Evolutionary conservation across 495 filamentous ascomycete genomes (phyloP), one percentile per base, ranked within the genome.

Genomic region (Penicillium simplicissimum): DNA sequence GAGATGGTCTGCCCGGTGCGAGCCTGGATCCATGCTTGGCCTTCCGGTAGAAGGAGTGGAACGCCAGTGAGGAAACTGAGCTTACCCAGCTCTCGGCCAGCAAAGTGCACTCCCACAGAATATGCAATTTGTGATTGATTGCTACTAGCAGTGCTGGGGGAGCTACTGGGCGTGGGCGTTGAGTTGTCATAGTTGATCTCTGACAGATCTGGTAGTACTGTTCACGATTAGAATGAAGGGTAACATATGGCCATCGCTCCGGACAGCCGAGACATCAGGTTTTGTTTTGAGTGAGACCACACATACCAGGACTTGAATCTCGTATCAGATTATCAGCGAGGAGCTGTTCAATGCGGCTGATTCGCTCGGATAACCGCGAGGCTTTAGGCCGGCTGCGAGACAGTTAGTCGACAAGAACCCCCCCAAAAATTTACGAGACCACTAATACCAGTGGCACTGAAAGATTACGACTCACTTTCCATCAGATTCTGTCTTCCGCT

Each of bases 21-120:
- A 21, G 78, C 68, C 35, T 74, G 68, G 36, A 84, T 76, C 79
- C 79, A 82, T 60, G 72, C 64, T 52, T 74, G 77, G 1, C 80
- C 79, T 36, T 80, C 77, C 1, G 72, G 70, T 0, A 81, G 71
- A 35, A 84, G 67, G 33, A 80, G 73, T 11, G 80, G 81, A 9
- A 82, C 74, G 8, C 79, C 79, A 1, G 77, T 79, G 52, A 79
- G 73, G 40, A 76, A 54, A 60, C 77, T 82, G 38, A 82, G 76
- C 4, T 71, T 71, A 11, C 81, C 79, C 7, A 84, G 56, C 60
- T 81, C 73, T 43, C 74, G 69, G 4, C 81, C 80, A 9, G 81
- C 80, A 55, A 83, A 82, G 57, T 82, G 79, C 8, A 82, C 73
- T 7, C 77, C 76, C 23, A 74, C 71, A 45, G 76, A 73, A 3